Conservation (phyloP, 2,329 filamentous ascomycete species). For the Calonectria pteridis region DNA sequence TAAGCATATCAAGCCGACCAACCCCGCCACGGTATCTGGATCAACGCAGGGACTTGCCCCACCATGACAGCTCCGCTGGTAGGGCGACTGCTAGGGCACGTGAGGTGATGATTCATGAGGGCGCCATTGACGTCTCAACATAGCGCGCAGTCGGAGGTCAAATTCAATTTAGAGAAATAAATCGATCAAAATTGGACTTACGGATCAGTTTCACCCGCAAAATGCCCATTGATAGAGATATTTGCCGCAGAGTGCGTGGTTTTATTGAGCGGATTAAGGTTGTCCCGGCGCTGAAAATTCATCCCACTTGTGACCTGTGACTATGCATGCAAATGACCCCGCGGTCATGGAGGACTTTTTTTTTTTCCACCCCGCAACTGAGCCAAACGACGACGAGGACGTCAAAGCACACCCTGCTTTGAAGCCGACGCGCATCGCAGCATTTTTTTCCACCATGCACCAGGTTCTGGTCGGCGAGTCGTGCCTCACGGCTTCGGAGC, state of each 20-base stretch:
- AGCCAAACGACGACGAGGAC: conserved; percentile 32
- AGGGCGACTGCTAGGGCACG: conserved; percentile 19
- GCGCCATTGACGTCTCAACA: not conserved
- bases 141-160: not conserved
- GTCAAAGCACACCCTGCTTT: conserved; percentile 44
- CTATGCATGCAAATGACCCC: conserved; percentile 35
- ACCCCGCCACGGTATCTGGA: not conserved
- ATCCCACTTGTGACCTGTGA: conserved; percentile 23
- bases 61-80: not conserved
- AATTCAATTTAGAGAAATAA: not conserved
- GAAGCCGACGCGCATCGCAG: conserved; percentile 36
- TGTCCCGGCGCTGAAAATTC: conserved; percentile 30
- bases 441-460: conserved; percentile 48
- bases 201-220: not conserved
- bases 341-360: conserved; percentile 37
- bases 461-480: conserved; percentile 56
- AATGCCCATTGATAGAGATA: not conserved
- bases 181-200: not conserved
- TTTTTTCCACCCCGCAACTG: conserved; percentile 31
- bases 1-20: no score
- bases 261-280: conserved; percentile 35
- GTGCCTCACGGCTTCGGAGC: conserved; percentile 63
- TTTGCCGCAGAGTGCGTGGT: not conserved
- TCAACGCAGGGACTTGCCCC: conserved; percentile 6
- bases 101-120: conserved; percentile 15